Evolutionary conservation across 805 yeast species (phyloP).

Genomic region (Zygotorulaspora sp.): DNA sequence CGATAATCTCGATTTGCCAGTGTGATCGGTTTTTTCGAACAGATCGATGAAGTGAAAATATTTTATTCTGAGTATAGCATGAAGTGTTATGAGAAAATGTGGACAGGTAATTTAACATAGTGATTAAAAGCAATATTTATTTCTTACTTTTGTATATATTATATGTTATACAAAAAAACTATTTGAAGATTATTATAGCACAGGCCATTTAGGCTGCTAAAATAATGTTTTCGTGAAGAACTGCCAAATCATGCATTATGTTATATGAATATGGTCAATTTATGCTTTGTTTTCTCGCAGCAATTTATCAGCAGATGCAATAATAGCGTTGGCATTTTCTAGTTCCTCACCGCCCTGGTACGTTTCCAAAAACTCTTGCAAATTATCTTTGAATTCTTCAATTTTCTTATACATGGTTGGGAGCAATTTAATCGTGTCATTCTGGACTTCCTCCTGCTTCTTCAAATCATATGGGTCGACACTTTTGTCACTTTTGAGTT

Average conservation of each 20-base stretch:
- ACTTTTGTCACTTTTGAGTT: slow-evolving; percentile 39
- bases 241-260: neutral
- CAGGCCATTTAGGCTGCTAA: too few species aligned
- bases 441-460: slow-evolving; percentile 46
- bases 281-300: slow-evolving; percentile 6
- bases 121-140: too few species aligned
- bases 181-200: too few species aligned
- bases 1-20: too few species aligned
- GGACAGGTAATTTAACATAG: too few species aligned
- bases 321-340: slow-evolving; percentile 25
- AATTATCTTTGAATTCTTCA: slow-evolving; percentile 35
- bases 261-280: neutral
- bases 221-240: too few species aligned
- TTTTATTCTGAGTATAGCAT: too few species aligned
- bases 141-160: too few species aligned
- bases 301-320: slow-evolving; percentile 28
- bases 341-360: slow-evolving; percentile 37
- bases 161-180: too few species aligned
- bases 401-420: slow-evolving; percentile 47
- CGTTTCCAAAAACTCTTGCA: slow-evolving; percentile 39
- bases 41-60: too few species aligned
- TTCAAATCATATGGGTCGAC: slow-evolving; percentile 66
- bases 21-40: too few species aligned
- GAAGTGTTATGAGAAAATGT: too few species aligned
- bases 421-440: slow-evolving; percentile 51